These are phyloP conservation scores for Alternaria angustiovoidea DNA, from an alignment of 2,329 filamentous ascomycete genomes.

Conservation along the genomic window DNA sequence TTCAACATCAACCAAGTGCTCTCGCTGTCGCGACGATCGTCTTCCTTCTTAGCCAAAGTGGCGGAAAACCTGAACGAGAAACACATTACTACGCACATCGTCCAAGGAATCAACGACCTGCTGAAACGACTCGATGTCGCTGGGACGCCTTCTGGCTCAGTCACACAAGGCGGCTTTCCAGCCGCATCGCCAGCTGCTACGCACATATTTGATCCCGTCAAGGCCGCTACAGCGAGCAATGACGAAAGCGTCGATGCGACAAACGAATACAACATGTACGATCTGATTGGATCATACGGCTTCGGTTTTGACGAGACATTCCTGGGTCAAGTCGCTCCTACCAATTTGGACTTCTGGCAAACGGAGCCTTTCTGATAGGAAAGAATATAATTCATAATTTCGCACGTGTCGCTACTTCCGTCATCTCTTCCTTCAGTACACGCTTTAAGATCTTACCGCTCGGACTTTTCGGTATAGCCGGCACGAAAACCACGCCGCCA, in stretches of 20 bases:
- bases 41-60: slow-evolving; percentile 36
- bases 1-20: slow-evolving; percentile 44
- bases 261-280: slow-evolving; percentile 37
- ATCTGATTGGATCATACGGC: slow-evolving; percentile 43
- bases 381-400: not conserved
- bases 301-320: slow-evolving; percentile 46
- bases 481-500: not conserved
- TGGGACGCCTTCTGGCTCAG: slow-evolving; percentile 22
- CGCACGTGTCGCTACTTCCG: not conserved
- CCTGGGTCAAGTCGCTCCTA: slow-evolving; percentile 39
- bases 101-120: slow-evolving; percentile 39
- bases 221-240: not conserved
- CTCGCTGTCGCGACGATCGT: slow-evolving; percentile 35
- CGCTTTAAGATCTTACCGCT: not conserved
- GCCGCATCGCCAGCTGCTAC: not conserved
- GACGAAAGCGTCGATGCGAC: slow-evolving; percentile 1
- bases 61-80: slow-evolving; percentile 42
- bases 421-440: not conserved
- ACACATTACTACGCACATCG: slow-evolving; percentile 41
- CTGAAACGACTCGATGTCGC: slow-evolving; percentile 37
- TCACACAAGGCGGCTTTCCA: not conserved
- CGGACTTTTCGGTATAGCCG: not conserved
- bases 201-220: slow-evolving; percentile 7
- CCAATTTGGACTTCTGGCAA: slow-evolving; percentile 43
- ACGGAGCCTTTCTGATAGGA: slow-evolving; percentile 30